Conservation (phyloP, 768 basidiomycete species). For the Tricholoma sp. region DNA sequence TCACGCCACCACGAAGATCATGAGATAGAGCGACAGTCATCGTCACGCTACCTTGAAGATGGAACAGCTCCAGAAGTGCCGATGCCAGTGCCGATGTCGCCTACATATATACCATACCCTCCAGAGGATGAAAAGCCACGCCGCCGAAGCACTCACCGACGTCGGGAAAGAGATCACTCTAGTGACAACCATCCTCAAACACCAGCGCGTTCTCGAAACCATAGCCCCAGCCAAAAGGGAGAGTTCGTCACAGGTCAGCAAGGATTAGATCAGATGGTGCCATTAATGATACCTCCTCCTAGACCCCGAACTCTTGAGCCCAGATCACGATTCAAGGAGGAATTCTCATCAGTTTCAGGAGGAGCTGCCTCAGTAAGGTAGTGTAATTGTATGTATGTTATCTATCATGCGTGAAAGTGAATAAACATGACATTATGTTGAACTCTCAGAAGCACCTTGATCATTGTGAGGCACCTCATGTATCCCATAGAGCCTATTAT, state of each 20-base stretch:
- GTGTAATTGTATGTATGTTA: neutral
- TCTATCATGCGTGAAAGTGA: neutral
- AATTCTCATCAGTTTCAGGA: slow-evolving; percentile 19
- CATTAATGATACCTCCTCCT: slow-evolving; percentile 25
- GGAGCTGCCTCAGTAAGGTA: neutral
- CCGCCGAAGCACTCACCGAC: slow-evolving; percentile 5
- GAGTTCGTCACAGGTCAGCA: slow-evolving; percentile 16
- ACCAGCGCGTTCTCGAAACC: slow-evolving; percentile 8
- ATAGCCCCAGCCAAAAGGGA: slow-evolving; percentile 12
- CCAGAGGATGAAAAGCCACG: slow-evolving; percentile 5
- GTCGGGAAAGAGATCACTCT: slow-evolving; percentile 12
- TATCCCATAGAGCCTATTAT: no score
- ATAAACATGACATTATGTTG: neutral
- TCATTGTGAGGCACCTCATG: neutral
- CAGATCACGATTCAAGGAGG: slow-evolving; percentile 21
- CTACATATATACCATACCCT: slow-evolving; percentile 14
- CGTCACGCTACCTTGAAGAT: slow-evolving; percentile 1
- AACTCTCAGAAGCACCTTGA: neutral
- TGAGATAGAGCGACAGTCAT: neutral
- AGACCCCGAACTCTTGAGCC: slow-evolving; percentile 15
- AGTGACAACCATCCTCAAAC: slow-evolving; percentile 11
- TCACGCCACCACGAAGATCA: slow-evolving; percentile 1
- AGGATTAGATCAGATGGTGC: slow-evolving; percentile 20
- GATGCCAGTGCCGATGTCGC: slow-evolving; percentile 7
- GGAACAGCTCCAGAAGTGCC: neutral